Base-by-base conservation (phyloP, 495 filamentous ascomycete species). In the Podospora pseudocomata region DNA sequence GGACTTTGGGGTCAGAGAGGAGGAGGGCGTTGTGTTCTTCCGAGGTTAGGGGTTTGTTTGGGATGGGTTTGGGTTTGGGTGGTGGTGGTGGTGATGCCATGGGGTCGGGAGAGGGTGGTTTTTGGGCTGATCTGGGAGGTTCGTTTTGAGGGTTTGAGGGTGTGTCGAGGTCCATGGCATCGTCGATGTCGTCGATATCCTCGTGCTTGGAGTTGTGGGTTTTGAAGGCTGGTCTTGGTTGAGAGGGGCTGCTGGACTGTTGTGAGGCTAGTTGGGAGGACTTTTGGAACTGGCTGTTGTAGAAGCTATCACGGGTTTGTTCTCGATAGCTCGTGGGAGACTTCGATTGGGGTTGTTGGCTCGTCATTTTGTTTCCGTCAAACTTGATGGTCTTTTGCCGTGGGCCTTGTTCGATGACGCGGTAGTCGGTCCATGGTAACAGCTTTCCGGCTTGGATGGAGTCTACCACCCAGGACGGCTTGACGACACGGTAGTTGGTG, bases 381-480 rank as follows among this genome's bases (percentile, higher is more conserved):
- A 96, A 90, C 49, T 72, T 76, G 68, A 89, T 88, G 4, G 95
- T 84, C 23, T 93, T 84, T 71, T 89, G 90, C 73, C 95, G 92
- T 0, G 88, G 86, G 2, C 85, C 85, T 74, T 96, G 91, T 70
- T 96, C 91, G 18, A 96, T 79, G 19, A 97, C 87, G 44, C 91
- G 86, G 73, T 91, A 99, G 5, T 86, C 81, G 65, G 90, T 84
- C 95, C 95, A 99, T 2, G 93, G 90, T 60, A 97, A 82, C 57
- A 97, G 73, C 64, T 85, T 89, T 1, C 93, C 92, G 5, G 89
- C 91, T 60, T 87, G 83, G 65, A 98, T 86, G 74, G 93, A 96
- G 68, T 98, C 95, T 11, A 92, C 89, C 2, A 98, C 85, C 95
- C 95, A 99, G 63, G 93, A 90, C n/a, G 95, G 95, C 78, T 94